A percentile compares a stretch with the other conserved stretches of the same genome.
Conservation (phyloP, 495 filamentous ascomycete genomes). For the Penicillium roqueforti region DNA sequence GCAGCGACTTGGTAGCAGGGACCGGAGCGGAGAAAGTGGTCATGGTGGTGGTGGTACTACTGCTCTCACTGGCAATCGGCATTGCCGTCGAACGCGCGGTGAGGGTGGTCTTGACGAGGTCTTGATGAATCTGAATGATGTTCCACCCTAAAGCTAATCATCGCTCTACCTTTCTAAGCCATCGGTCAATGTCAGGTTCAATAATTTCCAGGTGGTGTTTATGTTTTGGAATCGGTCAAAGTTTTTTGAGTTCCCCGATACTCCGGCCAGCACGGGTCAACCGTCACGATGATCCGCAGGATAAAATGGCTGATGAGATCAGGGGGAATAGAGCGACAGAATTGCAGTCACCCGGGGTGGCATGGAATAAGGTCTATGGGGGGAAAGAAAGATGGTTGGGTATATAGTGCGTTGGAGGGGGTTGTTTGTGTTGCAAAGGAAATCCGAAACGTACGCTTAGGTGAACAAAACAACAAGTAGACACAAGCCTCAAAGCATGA, state of each 20-base stretch:
- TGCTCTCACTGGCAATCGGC: slow-evolving; percentile 49
- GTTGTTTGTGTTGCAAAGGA: slow-evolving; percentile 15
- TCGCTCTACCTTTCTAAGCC: slow-evolving; percentile 45
- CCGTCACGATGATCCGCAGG: slow-evolving; percentile 6
- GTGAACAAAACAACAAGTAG: slow-evolving; percentile 36
- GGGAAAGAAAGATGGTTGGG: slow-evolving; percentile 12
- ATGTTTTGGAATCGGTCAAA: slow-evolving; percentile 6
- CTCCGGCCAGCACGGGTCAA: slow-evolving; percentile 9
- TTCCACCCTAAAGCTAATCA: slow-evolving; percentile 50
- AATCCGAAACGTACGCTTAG: slow-evolving; percentile 35
- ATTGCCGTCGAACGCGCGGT: slow-evolving; percentile 41
- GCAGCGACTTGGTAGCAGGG: slow-evolving; percentile 41
- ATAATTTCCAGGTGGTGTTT: neutral
- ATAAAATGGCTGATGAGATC: slow-evolving; percentile 6
- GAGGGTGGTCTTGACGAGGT: slow-evolving; percentile 39
- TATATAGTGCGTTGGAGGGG: slow-evolving; percentile 13
- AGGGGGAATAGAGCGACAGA: slow-evolving; percentile 4
- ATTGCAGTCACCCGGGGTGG: neutral
- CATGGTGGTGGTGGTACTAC: slow-evolving; percentile 44
- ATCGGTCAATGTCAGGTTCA: slow-evolving; percentile 26
- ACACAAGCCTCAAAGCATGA: slow-evolving; percentile 41
- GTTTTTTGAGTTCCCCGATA: slow-evolving; percentile 12
- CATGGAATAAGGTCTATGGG: slow-evolving; percentile 5
- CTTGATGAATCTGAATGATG: slow-evolving; percentile 45
- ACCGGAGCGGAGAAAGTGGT: slow-evolving; percentile 45